phyloP scores from a whole-genome alignment of 805 yeast species.

The Brettanomyces custersianus region DNA sequence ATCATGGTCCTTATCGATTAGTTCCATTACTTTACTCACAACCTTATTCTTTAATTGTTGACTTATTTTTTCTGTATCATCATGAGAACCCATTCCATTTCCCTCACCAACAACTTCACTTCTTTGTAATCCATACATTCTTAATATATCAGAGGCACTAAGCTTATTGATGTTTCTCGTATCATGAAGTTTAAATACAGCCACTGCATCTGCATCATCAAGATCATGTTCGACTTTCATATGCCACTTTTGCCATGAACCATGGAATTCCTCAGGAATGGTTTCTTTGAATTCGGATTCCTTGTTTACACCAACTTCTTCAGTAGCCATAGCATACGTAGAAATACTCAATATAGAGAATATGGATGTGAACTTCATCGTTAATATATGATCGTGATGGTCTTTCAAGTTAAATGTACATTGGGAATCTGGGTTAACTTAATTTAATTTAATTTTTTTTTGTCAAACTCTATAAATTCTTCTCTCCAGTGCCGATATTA shows the following conservation, averaged over 20 bases:
- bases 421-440: too few relatives aligned
- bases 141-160: slow-evolving; percentile 55
- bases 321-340: background rate
- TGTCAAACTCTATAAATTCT: background rate
- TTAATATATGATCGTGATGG: too few relatives aligned
- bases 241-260: slow-evolving; percentile 80
- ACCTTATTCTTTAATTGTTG: slow-evolving; percentile 49
- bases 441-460: too few relatives aligned
- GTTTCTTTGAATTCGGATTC: slow-evolving; percentile 28
- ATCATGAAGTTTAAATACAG: slow-evolving; percentile 80
- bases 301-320: slow-evolving; percentile 5
- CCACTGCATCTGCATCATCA: slow-evolving; percentile 61
- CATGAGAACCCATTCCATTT: slow-evolving; percentile 79
- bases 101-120: slow-evolving; percentile 77
- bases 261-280: slow-evolving; percentile 38
- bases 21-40: slow-evolving; percentile 39
- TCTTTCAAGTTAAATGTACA: too few relatives aligned
- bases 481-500: background rate
- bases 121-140: slow-evolving; percentile 72
- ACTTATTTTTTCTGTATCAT: slow-evolving; percentile 50
- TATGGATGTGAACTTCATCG: background rate
- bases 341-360: background rate
- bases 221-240: slow-evolving; percentile 84
- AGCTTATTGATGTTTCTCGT: slow-evolving; percentile 47
- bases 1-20: slow-evolving; percentile 62